A percentile compares a stretch with the other conserved stretches of the same genome.
phyloP scores from a whole-genome alignment of 2,329 filamentous ascomycete genomes.

The Fusarium annulatum region DNA sequence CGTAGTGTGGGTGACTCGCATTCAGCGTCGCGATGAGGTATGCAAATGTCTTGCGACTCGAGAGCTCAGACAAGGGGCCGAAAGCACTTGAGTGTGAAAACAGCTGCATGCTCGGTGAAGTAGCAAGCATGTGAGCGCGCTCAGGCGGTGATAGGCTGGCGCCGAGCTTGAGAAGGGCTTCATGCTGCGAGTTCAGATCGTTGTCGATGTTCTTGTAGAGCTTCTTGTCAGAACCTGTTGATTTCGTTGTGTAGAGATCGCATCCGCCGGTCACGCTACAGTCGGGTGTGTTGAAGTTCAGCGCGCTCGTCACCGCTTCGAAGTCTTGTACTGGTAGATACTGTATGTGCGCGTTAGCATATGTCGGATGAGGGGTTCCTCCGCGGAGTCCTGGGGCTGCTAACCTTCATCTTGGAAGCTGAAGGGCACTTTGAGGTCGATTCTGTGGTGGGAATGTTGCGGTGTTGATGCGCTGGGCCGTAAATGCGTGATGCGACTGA shows the following conservation, averaged over 20 bases:
- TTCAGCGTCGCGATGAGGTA: slow-evolving; percentile 97
- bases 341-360: slow-evolving; percentile 59
- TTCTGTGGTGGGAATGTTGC: slow-evolving; percentile 1
- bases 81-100: slow-evolving; percentile 91
- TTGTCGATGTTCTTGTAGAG: slow-evolving; percentile 95
- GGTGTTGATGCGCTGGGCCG: slow-evolving; percentile 15
- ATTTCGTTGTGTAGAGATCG: slow-evolving; percentile 97
- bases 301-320: slow-evolving; percentile 88
- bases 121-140: slow-evolving; percentile 73
- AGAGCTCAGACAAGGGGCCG: slow-evolving; percentile 86
- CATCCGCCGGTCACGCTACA: slow-evolving; percentile 93
- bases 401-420: slow-evolving; percentile 53
- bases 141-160: slow-evolving; percentile 88
- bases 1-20: slow-evolving; percentile 90
- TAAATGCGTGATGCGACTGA: slow-evolving; percentile 29
- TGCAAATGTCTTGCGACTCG: slow-evolving; percentile 90
- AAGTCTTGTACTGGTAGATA: slow-evolving; percentile 92
- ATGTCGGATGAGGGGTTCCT: not conserved
- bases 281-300: slow-evolving; percentile 96
- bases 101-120: slow-evolving; percentile 67
- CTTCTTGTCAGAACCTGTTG: slow-evolving; percentile 94
- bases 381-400: slow-evolving; percentile 18
- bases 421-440: not conserved
- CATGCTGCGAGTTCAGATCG: slow-evolving; percentile 90
- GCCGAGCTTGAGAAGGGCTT: slow-evolving; percentile 85